Percentiles rank a stretch among this genome's conserved stretches.
Conservation (phyloP, 768 basidiomycete genomes). For the Tylopilus sp. region DNA sequence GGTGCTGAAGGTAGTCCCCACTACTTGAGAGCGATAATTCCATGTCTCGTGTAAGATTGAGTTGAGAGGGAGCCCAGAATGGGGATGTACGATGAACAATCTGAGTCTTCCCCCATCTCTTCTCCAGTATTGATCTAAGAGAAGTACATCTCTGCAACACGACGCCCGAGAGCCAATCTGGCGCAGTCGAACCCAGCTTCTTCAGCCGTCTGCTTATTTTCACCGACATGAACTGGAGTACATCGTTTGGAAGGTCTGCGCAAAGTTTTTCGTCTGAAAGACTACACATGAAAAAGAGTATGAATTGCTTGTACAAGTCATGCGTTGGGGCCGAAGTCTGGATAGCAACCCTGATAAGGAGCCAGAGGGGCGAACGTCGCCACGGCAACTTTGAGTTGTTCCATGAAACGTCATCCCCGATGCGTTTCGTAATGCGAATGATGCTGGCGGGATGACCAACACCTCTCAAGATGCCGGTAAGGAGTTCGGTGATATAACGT, state of each 20-base stretch:
- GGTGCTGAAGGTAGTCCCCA: constrained; percentile 24
- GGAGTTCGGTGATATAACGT: constrained; percentile 46
- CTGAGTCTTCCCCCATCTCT: constrained; percentile 35
- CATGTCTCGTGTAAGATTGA: constrained; percentile 32
- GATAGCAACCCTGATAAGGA: constrained; percentile 44
- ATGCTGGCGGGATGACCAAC: constrained; percentile 31
- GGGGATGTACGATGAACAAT: constrained; percentile 24
- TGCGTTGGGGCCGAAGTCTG: constrained; percentile 32
- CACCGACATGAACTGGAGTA: constrained; percentile 27
- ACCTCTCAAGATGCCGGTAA: constrained; percentile 45
- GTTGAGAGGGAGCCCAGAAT: constrained; percentile 28
- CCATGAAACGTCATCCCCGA: constrained; percentile 48
- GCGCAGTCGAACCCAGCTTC: constrained; percentile 5
- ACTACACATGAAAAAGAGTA: constrained; percentile 28
- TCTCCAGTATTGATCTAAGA: constrained; percentile 23
- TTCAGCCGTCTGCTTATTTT: constrained; percentile 25
- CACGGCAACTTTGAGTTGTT: constrained; percentile 38
- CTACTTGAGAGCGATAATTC: constrained; percentile 32
- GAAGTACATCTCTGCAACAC: constrained; percentile 35
- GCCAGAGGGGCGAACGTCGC: constrained; percentile 51
- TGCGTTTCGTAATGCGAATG: constrained; percentile 37
- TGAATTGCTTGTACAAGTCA: constrained; percentile 32
- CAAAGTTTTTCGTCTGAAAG: constrained; percentile 24
- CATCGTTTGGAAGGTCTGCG: constrained; percentile 18
- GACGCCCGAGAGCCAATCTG: constrained; percentile 34